phyloP scores from a whole-genome alignment of 2,329 filamentous ascomycete species.

The Macrophomina phaseolina region DNA sequence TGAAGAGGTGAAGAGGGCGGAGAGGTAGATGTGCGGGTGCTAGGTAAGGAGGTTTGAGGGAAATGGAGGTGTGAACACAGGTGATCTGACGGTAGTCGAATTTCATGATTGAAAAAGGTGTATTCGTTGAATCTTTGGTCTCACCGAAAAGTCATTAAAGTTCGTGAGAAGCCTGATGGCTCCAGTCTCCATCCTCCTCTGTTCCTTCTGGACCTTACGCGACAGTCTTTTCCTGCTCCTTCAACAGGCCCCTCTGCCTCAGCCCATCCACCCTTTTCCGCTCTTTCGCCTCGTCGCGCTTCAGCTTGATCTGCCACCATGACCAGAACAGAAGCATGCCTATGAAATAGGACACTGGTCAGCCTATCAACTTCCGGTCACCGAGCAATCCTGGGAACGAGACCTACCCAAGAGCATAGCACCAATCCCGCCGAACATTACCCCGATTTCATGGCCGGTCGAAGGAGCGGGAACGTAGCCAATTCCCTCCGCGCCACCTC shows the following conservation, averaged over 20 bases:
- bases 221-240: conserved; percentile 9
- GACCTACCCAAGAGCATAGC: conserved; percentile 31
- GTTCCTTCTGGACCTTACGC: neutral
- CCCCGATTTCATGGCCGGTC: conserved; percentile 32
- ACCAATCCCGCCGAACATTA: conserved; percentile 31
- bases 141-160: neutral
- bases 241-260: conserved; percentile 30
- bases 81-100: neutral
- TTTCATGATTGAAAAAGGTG: neutral
- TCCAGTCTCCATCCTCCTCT: neutral
- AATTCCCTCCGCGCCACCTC: conserved; percentile 19
- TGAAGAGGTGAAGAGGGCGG: conserved; percentile 60
- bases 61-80: no score
- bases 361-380: neutral
- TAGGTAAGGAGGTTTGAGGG: neutral
- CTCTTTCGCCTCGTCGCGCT: conserved; percentile 29
- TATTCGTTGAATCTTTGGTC: neutral
- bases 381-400: no score
- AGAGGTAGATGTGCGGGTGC: conserved; percentile 19
- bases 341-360: conserved; percentile 15
- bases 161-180: neutral
- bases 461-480: conserved; percentile 27
- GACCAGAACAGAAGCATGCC: conserved; percentile 30
- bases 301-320: conserved; percentile 31
- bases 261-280: conserved; percentile 28